phyloP scores from a whole-genome alignment of 129 eudicot genomes.

The Artemisia annua region DNA sequence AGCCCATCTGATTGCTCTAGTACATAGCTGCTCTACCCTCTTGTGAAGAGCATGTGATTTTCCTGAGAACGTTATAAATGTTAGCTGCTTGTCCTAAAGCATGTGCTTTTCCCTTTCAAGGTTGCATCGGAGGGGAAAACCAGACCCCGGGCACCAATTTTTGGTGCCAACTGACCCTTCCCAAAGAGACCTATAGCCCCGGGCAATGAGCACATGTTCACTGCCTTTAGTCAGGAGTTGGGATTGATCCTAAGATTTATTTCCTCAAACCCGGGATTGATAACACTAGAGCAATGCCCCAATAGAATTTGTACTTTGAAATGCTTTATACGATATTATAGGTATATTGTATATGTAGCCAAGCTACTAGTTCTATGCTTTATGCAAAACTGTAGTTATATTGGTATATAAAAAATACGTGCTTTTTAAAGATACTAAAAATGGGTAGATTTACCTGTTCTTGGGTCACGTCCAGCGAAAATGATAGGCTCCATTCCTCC shows the following conservation, averaged over 20 bases:
- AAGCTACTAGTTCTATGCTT: not conserved
- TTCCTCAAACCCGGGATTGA: no score
- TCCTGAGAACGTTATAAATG: slow-evolving; percentile 43
- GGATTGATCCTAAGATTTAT: no score
- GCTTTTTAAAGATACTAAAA: not conserved
- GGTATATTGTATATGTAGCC: not conserved
- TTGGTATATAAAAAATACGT: not conserved
- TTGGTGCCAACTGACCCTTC: no score
- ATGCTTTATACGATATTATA: not conserved
- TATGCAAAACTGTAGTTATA: not conserved
- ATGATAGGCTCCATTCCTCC: slow-evolving; percentile 99
- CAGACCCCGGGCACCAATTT: no score
- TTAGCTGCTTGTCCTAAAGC: slow-evolving; percentile 15
- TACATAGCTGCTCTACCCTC: slow-evolving; percentile 97
- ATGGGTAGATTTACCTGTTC: slow-evolving; percentile 60
- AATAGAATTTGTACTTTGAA: not conserved
- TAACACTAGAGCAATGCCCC: no score
- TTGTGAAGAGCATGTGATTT: slow-evolving; percentile 99
- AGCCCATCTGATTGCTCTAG: slow-evolving; percentile 94
- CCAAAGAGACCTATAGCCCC: no score
- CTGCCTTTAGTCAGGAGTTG: no score
- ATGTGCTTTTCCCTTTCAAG: not conserved
- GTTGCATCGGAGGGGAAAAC: no score
- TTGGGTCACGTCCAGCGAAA: slow-evolving; percentile 92
- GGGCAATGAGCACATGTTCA: no score